Evolutionary conservation across 2,329 filamentous ascomycete genomes (phyloP), one percentile per base, ranked within the genome.

Genomic region (Penicillium decumbens): DNA sequence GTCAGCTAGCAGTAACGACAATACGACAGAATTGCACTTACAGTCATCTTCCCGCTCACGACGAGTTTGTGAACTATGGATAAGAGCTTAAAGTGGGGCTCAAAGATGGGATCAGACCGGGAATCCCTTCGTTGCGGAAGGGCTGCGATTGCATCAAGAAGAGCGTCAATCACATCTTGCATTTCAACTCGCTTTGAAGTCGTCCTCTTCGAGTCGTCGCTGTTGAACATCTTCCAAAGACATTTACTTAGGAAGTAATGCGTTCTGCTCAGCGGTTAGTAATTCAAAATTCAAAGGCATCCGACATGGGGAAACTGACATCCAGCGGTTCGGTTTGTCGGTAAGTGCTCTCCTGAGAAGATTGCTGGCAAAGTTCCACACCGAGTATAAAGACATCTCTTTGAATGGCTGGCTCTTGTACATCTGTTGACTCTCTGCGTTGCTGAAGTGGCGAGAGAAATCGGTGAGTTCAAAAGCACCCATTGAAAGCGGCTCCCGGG

Each of bases 61-160:
- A 95, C 87, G 23, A 95, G 78, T 68, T 96, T 95, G 72, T 95
- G 84, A 6, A 90, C 73, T 20, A 93, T 75, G 2, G 88, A 87
- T 30, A 93, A 80, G 18, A 95, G 84, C 72, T 95, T 95, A 76
- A 95, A 95, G 65, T 95, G 90, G 3, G 91, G 91, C 66, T 95
- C 91, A 13, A 96, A 78, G 23, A 95, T 84, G 0, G 88, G 89
- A 53, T 95, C 89, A 32, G 72, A 69, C 18, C 80, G 76, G 13
- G 75, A 77, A 59, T 86, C 80, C 58, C 76, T 77, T 51, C 80
- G 80, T 53, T 80, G 77, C 1, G 84, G 84, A 23, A 85, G 69
- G 7, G 76, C 75, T 47, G 83, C 76, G 48, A 88, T 81, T 2
- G 85, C 79, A 53, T 78, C 77, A 12, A 78, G 69, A 48, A 85